phyloP scores from a whole-genome alignment of 2,329 filamentous ascomycete species.

The Neospermospora avenae region DNA sequence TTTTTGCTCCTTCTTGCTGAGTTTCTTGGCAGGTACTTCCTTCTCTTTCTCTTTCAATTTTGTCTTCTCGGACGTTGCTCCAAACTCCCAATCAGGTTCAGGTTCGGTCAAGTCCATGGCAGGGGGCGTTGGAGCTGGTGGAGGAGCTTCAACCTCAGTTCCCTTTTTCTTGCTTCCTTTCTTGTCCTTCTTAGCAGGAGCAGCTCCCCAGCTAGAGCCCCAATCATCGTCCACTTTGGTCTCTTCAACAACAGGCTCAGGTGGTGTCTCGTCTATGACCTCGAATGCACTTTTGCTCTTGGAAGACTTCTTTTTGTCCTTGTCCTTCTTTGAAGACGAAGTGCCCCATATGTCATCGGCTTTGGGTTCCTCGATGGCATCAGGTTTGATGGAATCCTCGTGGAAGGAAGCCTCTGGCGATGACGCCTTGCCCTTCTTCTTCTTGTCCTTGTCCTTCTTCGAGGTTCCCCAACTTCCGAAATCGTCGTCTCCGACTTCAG shows the following conservation, averaged over 20 bases:
- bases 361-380: constrained; percentile 47
- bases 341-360: constrained; percentile 38
- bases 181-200: constrained; percentile 43
- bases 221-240: constrained; percentile 46
- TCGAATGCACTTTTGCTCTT: constrained; percentile 50
- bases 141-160: constrained; percentile 43
- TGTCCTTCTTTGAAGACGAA: constrained; percentile 30
- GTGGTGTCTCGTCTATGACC: constrained; percentile 44
- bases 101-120: constrained; percentile 45
- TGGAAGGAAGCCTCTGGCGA: constrained; percentile 25
- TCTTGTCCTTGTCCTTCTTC: constrained; percentile 33
- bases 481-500: constrained; percentile 34
- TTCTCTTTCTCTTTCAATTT: constrained; percentile 44
- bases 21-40: constrained; percentile 36
- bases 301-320: constrained; percentile 52
- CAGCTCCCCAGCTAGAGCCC: constrained; percentile 35
- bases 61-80: constrained; percentile 35
- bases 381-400: constrained; percentile 40
- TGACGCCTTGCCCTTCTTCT: constrained; percentile 21
- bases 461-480: constrained; percentile 28
- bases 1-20: constrained; percentile 49
- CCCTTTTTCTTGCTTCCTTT: constrained; percentile 41
- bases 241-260: constrained; percentile 42
- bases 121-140: constrained; percentile 48
- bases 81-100: constrained; percentile 38